Evolutionary conservation across 1,284 basidiomycete genomes (phyloP).

Genomic region (Boletus smithii): DNA sequence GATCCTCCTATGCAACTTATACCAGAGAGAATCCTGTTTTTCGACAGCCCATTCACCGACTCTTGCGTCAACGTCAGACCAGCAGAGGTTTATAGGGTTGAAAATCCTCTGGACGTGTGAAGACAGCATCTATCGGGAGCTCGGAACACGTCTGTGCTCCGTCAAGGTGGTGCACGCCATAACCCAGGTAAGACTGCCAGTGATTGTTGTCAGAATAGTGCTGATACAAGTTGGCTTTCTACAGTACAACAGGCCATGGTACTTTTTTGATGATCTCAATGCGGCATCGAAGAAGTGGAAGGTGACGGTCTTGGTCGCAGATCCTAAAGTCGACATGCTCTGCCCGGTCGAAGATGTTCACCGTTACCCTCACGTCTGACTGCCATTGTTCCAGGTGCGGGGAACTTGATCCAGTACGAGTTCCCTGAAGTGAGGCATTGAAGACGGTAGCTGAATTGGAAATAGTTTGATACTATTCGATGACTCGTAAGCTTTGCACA

Average conservation of each 20-base stretch:
- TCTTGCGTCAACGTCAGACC: conserved; percentile 1
- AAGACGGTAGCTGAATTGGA: conserved; percentile 17
- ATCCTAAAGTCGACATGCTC: conserved; percentile 11
- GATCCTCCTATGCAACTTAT: conserved; percentile 17
- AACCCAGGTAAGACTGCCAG: neutral
- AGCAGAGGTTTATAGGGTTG: conserved; percentile 2
- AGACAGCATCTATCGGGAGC: conserved; percentile 17
- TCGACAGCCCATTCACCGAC: neutral
- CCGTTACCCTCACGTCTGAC: conserved; percentile 16
- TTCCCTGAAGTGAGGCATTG: conserved; percentile 23
- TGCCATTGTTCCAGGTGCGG: conserved; percentile 16
- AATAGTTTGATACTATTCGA: neutral
- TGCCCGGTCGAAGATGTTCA: conserved; percentile 12
- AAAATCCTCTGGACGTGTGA: conserved; percentile 23
- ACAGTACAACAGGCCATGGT: conserved; percentile 25
- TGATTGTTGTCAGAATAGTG: neutral
- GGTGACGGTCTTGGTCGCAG: conserved; percentile 18
- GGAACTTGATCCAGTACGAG: conserved; percentile 29
- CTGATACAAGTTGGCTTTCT: neutral
- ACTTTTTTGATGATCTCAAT: conserved; percentile 13
- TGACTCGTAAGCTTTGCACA: no score
- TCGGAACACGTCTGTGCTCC: conserved; percentile 18
- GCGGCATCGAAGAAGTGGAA: conserved; percentile 15
- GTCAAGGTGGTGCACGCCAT: conserved; percentile 3
- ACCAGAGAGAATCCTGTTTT: neutral